A percentile compares a stretch with the other conserved stretches of the same genome.
phyloP scores from a whole-genome alignment of 257 asterid genomes.

The Solanum arcanum region DNA sequence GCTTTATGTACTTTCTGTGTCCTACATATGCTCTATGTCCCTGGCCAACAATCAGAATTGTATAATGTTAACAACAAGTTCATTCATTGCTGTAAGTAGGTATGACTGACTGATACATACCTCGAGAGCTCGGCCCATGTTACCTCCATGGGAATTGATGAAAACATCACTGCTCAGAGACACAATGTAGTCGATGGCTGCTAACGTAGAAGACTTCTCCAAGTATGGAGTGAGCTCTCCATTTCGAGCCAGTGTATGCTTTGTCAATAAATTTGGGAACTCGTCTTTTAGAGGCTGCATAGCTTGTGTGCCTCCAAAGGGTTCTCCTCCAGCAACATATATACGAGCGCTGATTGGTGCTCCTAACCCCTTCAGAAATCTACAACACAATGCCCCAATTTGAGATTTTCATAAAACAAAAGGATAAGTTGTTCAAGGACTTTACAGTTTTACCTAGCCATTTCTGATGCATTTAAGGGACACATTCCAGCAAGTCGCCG shows the following conservation, averaged over 20 bases:
- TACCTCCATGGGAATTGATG: slow-evolving; percentile 57
- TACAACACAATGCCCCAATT: background rate
- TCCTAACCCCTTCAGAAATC: slow-evolving; percentile 42
- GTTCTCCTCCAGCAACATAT: slow-evolving; percentile 53
- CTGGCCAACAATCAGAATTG: slow-evolving; percentile 4
- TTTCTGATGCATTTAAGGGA: slow-evolving; percentile 47
- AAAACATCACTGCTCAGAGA: slow-evolving; percentile 49
- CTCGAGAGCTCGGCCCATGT: slow-evolving; percentile 64
- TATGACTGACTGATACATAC: background rate
- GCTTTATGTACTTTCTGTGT: slow-evolving; percentile 46
- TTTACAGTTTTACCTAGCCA: slow-evolving; percentile 21
- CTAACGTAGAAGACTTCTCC: slow-evolving; percentile 35
- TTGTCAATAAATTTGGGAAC: slow-evolving; percentile 41
- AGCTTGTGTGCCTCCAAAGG: slow-evolving; percentile 43
- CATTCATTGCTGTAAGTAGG: background rate
- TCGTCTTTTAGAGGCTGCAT: slow-evolving; percentile 30
- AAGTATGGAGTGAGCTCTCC: slow-evolving; percentile 53
- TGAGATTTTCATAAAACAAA: background rate
- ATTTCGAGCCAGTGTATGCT: slow-evolving; percentile 23
- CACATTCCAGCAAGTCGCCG: slow-evolving; percentile 50
- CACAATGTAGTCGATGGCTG: slow-evolving; percentile 58
- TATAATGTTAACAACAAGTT: background rate
- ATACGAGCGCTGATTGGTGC: slow-evolving; percentile 26
- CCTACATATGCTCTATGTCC: slow-evolving; percentile 63
- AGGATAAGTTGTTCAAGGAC: background rate